Evolutionary conservation across 1,284 basidiomycete species (phyloP).

Genomic region (Xanthoconium separans): DNA sequence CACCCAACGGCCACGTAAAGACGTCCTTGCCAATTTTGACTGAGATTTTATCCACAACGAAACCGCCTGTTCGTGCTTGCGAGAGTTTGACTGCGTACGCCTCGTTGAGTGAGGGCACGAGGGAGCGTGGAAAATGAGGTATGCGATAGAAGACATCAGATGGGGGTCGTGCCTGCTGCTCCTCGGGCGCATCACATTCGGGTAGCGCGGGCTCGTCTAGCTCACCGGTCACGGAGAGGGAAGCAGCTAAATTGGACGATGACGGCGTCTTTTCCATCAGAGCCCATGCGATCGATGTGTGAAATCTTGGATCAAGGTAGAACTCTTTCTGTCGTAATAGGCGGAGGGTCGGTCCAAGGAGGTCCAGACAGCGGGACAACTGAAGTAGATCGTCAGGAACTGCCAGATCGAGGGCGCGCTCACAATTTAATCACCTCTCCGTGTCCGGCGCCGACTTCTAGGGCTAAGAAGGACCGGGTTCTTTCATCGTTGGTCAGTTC

Average conservation of each 20-base stretch:
- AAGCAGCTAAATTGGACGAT: not conserved
- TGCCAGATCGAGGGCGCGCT: not conserved
- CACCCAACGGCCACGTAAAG: conserved; percentile 43
- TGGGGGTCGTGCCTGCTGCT: conserved; percentile 2
- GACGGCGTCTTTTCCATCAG: conserved; percentile 41
- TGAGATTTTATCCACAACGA: conserved; percentile 52
- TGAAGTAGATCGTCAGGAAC: conserved; percentile 33
- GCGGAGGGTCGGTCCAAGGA: conserved; percentile 52
- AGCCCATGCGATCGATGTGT: conserved; percentile 81
- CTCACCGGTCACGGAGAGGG: not conserved
- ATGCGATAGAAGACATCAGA: conserved; percentile 42
- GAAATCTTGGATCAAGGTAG: conserved; percentile 73
- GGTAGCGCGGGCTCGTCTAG: conserved; percentile 1
- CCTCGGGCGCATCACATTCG: conserved; percentile 1
- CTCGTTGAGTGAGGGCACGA: conserved; percentile 50
- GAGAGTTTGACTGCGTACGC: conserved; percentile 44
- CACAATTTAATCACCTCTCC: conserved; percentile 47
- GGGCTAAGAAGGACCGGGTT: conserved; percentile 70
- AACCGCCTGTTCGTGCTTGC: conserved; percentile 44
- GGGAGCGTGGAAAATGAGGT: conserved; percentile 46
- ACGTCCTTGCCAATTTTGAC: conserved; percentile 68
- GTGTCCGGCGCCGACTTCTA: conserved; percentile 79
- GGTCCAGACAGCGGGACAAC: conserved; percentile 53
- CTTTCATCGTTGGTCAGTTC: conserved; percentile 76
- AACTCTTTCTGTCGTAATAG: conserved; percentile 68